These are phyloP conservation scores for Sphaerosporella brunnea DNA, from an alignment of 495 filamentous ascomycete species.

Conservation along the genomic window DNA sequence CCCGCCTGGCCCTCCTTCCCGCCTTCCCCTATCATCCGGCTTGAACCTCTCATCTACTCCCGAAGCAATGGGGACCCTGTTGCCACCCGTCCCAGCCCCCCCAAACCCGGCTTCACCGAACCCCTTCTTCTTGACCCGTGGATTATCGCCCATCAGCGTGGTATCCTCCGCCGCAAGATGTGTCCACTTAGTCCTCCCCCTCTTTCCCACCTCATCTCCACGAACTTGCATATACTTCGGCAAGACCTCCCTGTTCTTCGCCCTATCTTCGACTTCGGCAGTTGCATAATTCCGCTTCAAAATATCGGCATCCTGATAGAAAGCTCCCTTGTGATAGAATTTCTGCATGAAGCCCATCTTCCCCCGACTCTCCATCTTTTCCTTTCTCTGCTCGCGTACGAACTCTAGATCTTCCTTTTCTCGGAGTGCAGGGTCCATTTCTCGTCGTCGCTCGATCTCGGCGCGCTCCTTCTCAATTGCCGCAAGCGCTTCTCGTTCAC, in stretches of 20 bases:
- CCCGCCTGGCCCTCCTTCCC: neutral
- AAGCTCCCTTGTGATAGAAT: conserved; percentile 93
- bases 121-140: conserved; percentile 29
- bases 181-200: conserved; percentile 74
- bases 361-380: conserved; percentile 59
- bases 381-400: conserved; percentile 62
- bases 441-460: conserved; percentile 74
- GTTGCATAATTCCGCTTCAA: conserved; percentile 51
- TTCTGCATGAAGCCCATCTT: conserved; percentile 88
- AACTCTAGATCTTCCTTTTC: conserved; percentile 69
- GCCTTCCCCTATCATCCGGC: neutral
- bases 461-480: conserved; percentile 65
- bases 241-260: conserved; percentile 57
- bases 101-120: conserved; percentile 23
- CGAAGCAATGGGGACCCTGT: neutral
- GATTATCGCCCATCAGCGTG: conserved; percentile 49
- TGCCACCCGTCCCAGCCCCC: neutral
- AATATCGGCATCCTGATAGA: conserved; percentile 63
- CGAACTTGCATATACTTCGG: conserved; percentile 87
- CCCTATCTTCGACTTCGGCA: conserved; percentile 62
- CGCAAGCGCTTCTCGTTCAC: conserved; percentile 73
- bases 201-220: conserved; percentile 85
- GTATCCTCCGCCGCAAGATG: conserved; percentile 89
- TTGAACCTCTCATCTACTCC: conserved; percentile 48
- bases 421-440: conserved; percentile 72